phyloP scores from a whole-genome alignment of 1,284 basidiomycete species.

The Ustilago hordei region DNA sequence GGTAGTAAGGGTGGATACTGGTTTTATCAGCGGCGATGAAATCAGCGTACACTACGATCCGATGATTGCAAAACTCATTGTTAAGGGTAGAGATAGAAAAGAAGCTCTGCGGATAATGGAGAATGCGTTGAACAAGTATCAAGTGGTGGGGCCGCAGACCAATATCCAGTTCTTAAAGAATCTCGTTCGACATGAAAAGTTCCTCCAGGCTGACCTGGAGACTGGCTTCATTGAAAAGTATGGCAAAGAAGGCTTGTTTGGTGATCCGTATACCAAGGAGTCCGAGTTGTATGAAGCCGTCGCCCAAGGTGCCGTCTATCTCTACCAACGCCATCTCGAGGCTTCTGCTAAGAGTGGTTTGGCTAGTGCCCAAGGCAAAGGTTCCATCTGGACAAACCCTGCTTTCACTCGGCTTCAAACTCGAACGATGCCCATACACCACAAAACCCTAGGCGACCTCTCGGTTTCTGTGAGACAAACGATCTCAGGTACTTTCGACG shows the following conservation, averaged over 20 bases:
- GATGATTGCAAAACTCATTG: slow-evolving; percentile 93
- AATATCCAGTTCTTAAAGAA: slow-evolving; percentile 88
- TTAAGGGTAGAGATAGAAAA: slow-evolving; percentile 85
- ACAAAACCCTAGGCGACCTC: slow-evolving; percentile 27
- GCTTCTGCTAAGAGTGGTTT: slow-evolving; percentile 74
- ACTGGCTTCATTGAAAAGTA: slow-evolving; percentile 84
- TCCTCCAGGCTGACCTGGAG: slow-evolving; percentile 85
- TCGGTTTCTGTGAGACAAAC: slow-evolving; percentile 7
- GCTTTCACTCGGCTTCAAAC: neutral
- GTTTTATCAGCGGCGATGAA: slow-evolving; percentile 81
- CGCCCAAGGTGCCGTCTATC: slow-evolving; percentile 22
- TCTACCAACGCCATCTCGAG: slow-evolving; percentile 14
- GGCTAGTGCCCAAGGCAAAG: slow-evolving; percentile 72
- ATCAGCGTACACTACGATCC: slow-evolving; percentile 83
- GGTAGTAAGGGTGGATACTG: slow-evolving; percentile 86
- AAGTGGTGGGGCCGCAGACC: slow-evolving; percentile 88
- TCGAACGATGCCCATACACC: slow-evolving; percentile 7
- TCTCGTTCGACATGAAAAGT: slow-evolving; percentile 81
- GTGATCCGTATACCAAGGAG: slow-evolving; percentile 26
- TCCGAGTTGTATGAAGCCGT: slow-evolving; percentile 24
- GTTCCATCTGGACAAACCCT: slow-evolving; percentile 17
- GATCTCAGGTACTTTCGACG: neutral
- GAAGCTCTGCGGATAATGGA: slow-evolving; percentile 84
- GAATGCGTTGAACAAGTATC: slow-evolving; percentile 85
- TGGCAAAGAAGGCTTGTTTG: slow-evolving; percentile 38